Percentiles rank a stretch among this genome's conserved stretches.
Evolutionary conservation across 228 moss, liverwort and hornwort species (phyloP).

Genomic region (Sphagnum fallax): DNA sequence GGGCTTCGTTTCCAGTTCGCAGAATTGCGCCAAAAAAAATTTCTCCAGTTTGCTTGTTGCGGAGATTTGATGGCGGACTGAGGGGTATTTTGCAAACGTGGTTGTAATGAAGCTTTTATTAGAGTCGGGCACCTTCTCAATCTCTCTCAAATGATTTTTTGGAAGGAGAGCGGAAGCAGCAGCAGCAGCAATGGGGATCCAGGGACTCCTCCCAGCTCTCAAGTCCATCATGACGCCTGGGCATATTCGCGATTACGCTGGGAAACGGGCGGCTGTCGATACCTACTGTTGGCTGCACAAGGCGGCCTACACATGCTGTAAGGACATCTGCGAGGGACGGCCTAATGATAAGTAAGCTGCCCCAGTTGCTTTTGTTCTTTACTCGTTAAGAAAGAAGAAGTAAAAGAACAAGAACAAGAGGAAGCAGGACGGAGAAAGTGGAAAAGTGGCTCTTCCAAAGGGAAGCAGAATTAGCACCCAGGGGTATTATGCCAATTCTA

Average conservation of each 20-base stretch:
- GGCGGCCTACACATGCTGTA: conserved; percentile 80
- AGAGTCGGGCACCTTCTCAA: too few species aligned
- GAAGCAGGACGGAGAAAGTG: too few species aligned
- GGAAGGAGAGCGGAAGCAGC: background rate
- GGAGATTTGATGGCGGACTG: background rate
- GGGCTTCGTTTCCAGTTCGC: background rate
- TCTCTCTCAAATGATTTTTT: too few species aligned
- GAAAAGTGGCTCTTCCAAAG: too few species aligned
- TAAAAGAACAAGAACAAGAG: too few species aligned
- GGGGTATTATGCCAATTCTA: too few species aligned
- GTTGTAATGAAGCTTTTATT: too few species aligned
- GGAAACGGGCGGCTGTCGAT: conserved; percentile 76
- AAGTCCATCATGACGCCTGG: conserved; percentile 74
- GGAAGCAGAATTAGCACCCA: too few species aligned
- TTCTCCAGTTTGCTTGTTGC: background rate
- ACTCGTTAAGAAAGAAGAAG: too few species aligned
- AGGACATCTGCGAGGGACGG: conserved; percentile 80
- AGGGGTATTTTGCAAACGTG: too few species aligned
- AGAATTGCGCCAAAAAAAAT: background rate
- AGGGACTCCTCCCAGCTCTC: conserved; percentile 72
- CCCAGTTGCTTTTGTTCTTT: too few species aligned
- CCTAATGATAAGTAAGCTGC: conserved; percentile 54
- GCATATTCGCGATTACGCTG: conserved; percentile 66
- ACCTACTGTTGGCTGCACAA: conserved; percentile 98
- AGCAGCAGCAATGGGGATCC: conserved; percentile 67